Evolutionary conservation across 2,329 filamentous ascomycete genomes (phyloP), one percentile per base, ranked within the genome.

Genomic region (Fusarium succisae): DNA sequence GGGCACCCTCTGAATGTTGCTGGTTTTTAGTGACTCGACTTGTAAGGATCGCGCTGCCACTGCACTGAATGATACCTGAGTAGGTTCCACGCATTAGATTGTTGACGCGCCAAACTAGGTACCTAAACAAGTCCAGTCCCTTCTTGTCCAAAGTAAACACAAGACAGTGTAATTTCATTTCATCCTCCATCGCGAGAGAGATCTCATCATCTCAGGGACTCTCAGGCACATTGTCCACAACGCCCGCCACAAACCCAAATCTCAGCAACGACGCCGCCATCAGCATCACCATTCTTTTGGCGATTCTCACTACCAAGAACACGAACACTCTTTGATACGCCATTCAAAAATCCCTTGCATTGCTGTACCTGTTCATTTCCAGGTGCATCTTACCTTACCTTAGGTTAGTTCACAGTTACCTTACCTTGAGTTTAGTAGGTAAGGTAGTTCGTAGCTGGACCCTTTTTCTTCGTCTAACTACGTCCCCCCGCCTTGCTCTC

Each of bases 111-210:
- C 41, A 53, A 67, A 58, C 35, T n/a, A 26, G 24, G 24, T 26
- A 26, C 24, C 24, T 26, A 72, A 72, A 69, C 65, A 61, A 55
- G 60, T 51, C 45, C 51, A 48, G 41, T 53, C 66, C 65, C 22
- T 60, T 51, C 66, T 69, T 32, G 56, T 63, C 56, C 45, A 50
- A 66, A 75, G 72, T 75, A 75, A 75, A 75, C 73, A 75, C 38
- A 74, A 20, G 30, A 32, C 48, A 51, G 12, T 10, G 24, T n/a
- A 64, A 60, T 61, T 62, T 51, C 37, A 59, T 66, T 51, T 51
- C 48, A 35, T 51, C 48, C 30, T 51, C 30, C 32, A 59, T 67
- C 57, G 47, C 47, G 14, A 68, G 51, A 28, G 57, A 41, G 30
- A 39, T 32, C 37, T 47, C 44, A 47, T 47, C 44, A 28, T 47